phyloP scores from a whole-genome alignment of 768 basidiomycete species.

The Boletus huronensis region DNA sequence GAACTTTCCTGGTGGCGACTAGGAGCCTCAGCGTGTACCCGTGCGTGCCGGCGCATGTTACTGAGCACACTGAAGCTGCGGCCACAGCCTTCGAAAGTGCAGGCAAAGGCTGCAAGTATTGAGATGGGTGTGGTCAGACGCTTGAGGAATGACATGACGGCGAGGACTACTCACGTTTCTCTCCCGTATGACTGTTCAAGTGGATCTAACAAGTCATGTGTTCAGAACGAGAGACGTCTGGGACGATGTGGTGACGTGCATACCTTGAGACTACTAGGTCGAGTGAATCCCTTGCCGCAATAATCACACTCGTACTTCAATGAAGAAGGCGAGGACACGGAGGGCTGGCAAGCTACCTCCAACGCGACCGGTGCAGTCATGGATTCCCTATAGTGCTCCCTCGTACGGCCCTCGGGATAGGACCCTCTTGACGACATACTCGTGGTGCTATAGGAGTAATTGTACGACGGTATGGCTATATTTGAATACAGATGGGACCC shows the following conservation, averaged over 20 bases:
- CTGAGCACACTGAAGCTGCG: constrained; percentile 83
- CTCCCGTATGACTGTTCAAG: constrained; percentile 79
- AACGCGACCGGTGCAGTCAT: constrained; percentile 2
- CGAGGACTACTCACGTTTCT: constrained; percentile 60
- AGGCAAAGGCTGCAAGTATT: constrained; percentile 57
- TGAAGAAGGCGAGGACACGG: constrained; percentile 30
- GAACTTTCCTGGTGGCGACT: constrained; percentile 37
- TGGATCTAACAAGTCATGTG: constrained; percentile 54
- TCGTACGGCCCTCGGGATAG: constrained; percentile 14
- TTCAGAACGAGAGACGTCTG: constrained; percentile 3
- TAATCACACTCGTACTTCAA: constrained; percentile 73
- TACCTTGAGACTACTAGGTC: constrained; percentile 81
- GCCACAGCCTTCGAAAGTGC: constrained; percentile 71
- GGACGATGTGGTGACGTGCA: constrained; percentile 8
- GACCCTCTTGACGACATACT: constrained; percentile 23
- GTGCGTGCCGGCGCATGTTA: constrained; percentile 85
- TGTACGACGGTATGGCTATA: constrained; percentile 20
- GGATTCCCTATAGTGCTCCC: constrained; percentile 19
- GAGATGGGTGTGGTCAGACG: constrained; percentile 6
- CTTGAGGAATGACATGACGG: constrained; percentile 2
- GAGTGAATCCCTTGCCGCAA: constrained; percentile 78
- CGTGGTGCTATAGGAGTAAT: constrained; percentile 12
- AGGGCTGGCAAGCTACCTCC: constrained; percentile 16
- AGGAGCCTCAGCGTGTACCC: constrained; percentile 51
- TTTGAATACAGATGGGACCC: constrained; percentile 27